Evolutionary conservation across 805 yeast genomes (phyloP).

Genomic region (Komagataella pseudopastoris): DNA sequence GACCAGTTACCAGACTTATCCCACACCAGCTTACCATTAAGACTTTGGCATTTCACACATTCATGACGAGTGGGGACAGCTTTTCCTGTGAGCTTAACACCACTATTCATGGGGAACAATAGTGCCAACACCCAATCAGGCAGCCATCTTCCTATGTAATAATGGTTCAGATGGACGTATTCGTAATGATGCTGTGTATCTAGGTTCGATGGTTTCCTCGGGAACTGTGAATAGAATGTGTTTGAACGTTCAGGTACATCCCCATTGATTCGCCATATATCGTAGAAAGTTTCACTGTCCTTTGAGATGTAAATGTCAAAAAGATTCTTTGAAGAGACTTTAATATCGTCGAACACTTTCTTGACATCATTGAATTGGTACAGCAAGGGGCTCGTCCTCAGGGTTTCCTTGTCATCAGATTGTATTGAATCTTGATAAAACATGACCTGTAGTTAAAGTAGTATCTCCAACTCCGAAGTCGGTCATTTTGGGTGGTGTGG

Average conservation of each 20-base stretch:
- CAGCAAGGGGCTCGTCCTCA: slow-evolving; percentile 2
- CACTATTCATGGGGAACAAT: slow-evolving; percentile 14
- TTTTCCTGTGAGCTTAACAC: slow-evolving; percentile 12
- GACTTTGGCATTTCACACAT: slow-evolving; percentile 14
- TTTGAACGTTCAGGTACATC: slow-evolving; percentile 14
- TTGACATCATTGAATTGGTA: slow-evolving; percentile 2
- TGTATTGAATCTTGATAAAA: slow-evolving; percentile 10
- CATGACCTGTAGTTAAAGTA: slow-evolving; percentile 2
- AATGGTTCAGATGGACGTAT: slow-evolving; percentile 15
- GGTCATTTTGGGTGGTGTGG: not conserved
- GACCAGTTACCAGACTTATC: slow-evolving; percentile 17
- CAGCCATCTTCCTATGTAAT: slow-evolving; percentile 20
- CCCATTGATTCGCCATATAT: slow-evolving; percentile 13
- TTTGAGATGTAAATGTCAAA: slow-evolving; percentile 10
- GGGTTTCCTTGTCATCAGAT: slow-evolving; percentile 9
- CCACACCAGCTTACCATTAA: slow-evolving; percentile 14
- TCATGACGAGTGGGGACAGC: slow-evolving; percentile 17
- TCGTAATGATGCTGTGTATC: slow-evolving; percentile 18
- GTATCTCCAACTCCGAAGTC: not conserved
- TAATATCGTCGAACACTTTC: not conserved
- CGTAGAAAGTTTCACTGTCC: slow-evolving; percentile 14
- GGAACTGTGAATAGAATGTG: slow-evolving; percentile 17
- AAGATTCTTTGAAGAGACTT: slow-evolving; percentile 4
- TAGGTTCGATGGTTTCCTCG: slow-evolving; percentile 17
- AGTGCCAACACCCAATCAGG: slow-evolving; percentile 12